Conservation (phyloP, 1,139 yeast genomes). For the Yarrowia galli region DNA sequence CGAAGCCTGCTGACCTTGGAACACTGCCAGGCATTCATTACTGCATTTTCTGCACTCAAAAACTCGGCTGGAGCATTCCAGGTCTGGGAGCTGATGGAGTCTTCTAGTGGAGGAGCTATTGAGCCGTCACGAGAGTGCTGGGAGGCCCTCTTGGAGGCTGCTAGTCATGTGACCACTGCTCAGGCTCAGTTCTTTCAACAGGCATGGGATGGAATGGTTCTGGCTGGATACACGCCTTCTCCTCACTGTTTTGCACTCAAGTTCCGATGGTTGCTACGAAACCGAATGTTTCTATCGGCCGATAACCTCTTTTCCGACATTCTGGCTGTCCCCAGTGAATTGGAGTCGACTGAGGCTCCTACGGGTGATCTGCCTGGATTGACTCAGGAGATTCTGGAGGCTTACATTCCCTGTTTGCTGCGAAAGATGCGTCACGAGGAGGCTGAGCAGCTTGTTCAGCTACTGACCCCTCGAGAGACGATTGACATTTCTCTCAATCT, state of each 20-base stretch:
- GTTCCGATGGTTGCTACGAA: background rate
- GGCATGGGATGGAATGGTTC: slow-evolving; percentile 32
- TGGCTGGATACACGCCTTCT: slow-evolving; percentile 16
- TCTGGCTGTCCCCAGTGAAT: slow-evolving; percentile 1
- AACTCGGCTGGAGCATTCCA: slow-evolving; percentile 13
- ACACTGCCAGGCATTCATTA: slow-evolving; percentile 13
- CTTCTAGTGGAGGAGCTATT: background rate
- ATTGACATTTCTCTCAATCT: background rate
- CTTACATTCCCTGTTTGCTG: slow-evolving; percentile 17
- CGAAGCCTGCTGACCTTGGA: slow-evolving; percentile 6
- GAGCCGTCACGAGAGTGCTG: slow-evolving; percentile 31
- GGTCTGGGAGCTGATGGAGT: slow-evolving; percentile 34
- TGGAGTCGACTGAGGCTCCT: background rate
- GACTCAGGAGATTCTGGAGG: slow-evolving; percentile 33
- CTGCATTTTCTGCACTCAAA: background rate
- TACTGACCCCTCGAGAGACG: slow-evolving; percentile 9
- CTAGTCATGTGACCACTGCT: background rate
- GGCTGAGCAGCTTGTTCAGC: slow-evolving; percentile 30
- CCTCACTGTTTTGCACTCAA: slow-evolving; percentile 7
- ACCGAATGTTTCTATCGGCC: slow-evolving; percentile 19
- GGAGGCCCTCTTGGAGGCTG: slow-evolving; percentile 29
- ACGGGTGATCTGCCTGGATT: background rate
- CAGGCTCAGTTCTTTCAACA: slow-evolving; percentile 10
- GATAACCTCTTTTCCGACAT: slow-evolving; percentile 10
- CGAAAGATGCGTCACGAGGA: slow-evolving; percentile 6